Base-by-base conservation (phyloP, 2,329 filamentous ascomycete genomes). In the Diplodia corticola region DNA sequence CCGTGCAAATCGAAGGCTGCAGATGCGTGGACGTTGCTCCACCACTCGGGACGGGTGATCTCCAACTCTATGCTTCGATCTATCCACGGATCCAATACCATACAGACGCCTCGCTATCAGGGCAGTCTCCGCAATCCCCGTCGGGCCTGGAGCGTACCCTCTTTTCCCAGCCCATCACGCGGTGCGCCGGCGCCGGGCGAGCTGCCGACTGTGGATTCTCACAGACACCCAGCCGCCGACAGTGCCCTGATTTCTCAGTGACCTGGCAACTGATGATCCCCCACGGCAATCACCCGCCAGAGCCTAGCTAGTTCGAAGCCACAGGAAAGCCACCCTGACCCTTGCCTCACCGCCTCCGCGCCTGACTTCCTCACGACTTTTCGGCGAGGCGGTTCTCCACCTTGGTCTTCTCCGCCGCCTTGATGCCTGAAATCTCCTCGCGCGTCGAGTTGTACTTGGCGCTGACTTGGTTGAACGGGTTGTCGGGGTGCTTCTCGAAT, bases 401-500 rank as follows among this genome's bases (percentile, higher is more conserved):
- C 84, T 90, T 93, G 71, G 79, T 75, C 80, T 84, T 89, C 81
- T 96, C 91, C 65, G 84, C 78, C 49, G 87, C 81, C 75, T 83
- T 86, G 67, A 93, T 80, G 57, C 86, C 83, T 57, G 83, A 83
- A 51, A 97, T 73, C 73, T 99, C 94, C 4, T 92, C 91, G 79
- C 87, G 90, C 24, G 85, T 86, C 64, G 91, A 87, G 78, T 99
- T 91, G 80, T 92, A 96, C 3, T 83, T 78, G 2, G 88, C 91
- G 61, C 83, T 87, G 17, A 89, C 88, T 81, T 96, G 92, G 80
- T 97, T 97, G 81, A 96, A 95, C 15, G 95, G 95, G 78, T 99
- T 99, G 73, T 98, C 94, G 1, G 91, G 89, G 74, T 91, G 91
- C 83, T 92, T 96, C 79, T 96, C 91, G 78, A 98, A 99, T 81